These are phyloP conservation scores for Naegleria lovaniensis DNA, from an alignment of 208 protist species.

Conservation along the genomic window DNA sequence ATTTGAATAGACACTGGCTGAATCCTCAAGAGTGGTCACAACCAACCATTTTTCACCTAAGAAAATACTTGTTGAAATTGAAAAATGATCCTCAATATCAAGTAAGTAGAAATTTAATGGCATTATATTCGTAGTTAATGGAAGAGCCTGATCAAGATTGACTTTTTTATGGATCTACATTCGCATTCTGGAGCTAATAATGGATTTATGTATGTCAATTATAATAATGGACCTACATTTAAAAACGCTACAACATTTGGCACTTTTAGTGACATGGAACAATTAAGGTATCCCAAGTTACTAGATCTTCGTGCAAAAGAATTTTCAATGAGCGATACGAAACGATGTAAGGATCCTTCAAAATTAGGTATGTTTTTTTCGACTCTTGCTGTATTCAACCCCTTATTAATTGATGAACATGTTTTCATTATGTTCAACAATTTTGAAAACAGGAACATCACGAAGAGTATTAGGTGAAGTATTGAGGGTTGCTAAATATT, in stretches of 20 bases:
- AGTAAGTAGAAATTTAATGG: background rate
- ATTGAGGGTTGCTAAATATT: background rate
- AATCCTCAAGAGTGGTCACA: slow-evolving; percentile 39
- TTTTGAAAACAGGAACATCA: background rate
- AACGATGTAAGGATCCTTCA: slow-evolving; percentile 35
- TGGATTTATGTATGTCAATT: slow-evolving; percentile 51
- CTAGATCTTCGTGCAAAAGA: slow-evolving; percentile 24
- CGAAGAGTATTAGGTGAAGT: slow-evolving; percentile 28
- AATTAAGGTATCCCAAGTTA: slow-evolving; percentile 34
- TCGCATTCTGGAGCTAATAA: slow-evolving; percentile 52
- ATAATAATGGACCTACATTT: background rate
- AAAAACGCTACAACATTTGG: background rate
- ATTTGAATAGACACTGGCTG: slow-evolving; percentile 54
- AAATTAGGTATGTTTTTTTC: slow-evolving; percentile 30
- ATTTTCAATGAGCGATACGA: slow-evolving; percentile 31
- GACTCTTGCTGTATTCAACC: too few relatives aligned
- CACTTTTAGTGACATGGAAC: slow-evolving; percentile 1
- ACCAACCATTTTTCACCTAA: slow-evolving; percentile 41
- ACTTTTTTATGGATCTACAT: slow-evolving; percentile 54
- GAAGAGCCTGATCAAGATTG: too few relatives aligned
- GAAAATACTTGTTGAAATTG: slow-evolving; percentile 40
- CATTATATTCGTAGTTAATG: too few relatives aligned
- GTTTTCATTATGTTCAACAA: too few relatives aligned
- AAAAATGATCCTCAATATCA: slow-evolving; percentile 6
- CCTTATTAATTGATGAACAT: too few relatives aligned